phyloP scores from a whole-genome alignment of 176 grass and related monocot species.

The Aegilops longissima region DNA sequence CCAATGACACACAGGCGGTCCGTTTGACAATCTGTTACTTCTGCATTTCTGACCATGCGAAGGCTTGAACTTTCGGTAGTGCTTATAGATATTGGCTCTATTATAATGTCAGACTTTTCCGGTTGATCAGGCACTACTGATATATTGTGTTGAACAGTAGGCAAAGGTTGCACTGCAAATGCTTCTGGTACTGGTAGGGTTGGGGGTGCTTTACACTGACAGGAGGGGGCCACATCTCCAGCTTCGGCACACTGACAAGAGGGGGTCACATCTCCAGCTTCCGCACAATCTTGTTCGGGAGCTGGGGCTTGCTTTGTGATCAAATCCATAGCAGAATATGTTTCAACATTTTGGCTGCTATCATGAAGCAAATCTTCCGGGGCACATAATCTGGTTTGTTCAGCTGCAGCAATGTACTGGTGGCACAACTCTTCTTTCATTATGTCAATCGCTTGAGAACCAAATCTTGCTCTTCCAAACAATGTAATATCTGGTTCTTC shows the following conservation, averaged over 20 bases:
- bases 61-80: conserved; percentile 9
- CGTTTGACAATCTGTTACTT: conserved; percentile 11
- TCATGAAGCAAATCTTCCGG: conserved; percentile 8
- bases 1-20: conserved; percentile 37
- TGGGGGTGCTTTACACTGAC: conserved; percentile 9
- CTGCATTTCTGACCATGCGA: conserved; percentile 21
- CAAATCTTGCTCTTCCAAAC: conserved; percentile 90
- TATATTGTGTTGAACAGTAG: conserved; percentile 17
- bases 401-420: not conserved
- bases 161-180: conserved; percentile 3
- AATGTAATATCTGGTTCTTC: conserved; percentile 60
- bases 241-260: not conserved
- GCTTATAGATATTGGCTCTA: not conserved
- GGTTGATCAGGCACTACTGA: not conserved
- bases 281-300: not conserved
- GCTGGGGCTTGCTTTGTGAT: not conserved
- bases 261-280: not conserved
- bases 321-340: not conserved
- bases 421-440: conserved; percentile 53
- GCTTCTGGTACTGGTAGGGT: conserved; percentile 1
- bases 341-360: conserved; percentile 17
- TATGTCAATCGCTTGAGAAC: conserved; percentile 52
- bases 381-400: not conserved
- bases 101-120: conserved; percentile 16
- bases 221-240: not conserved